These are phyloP conservation scores for Pyricularia sp. DNA, from an alignment of 2,329 filamentous ascomycete genomes.

Conservation along the genomic window DNA sequence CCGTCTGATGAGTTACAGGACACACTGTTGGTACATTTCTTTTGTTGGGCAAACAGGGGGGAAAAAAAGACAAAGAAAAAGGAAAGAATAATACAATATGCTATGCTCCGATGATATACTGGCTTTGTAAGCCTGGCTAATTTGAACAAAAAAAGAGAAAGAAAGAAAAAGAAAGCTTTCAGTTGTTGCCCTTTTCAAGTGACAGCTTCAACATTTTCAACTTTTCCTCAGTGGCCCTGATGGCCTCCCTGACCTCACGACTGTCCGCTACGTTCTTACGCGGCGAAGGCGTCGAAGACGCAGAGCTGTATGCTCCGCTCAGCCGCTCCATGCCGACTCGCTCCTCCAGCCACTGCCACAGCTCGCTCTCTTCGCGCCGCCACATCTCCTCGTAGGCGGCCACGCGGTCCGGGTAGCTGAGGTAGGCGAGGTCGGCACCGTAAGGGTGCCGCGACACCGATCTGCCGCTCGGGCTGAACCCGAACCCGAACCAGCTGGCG, in stretches of 20 bases:
- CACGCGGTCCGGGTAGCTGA: conserved; percentile 48
- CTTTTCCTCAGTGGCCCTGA: conserved; percentile 75
- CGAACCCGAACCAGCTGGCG: conserved; percentile 59
- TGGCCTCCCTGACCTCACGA: conserved; percentile 65
- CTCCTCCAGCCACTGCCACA: conserved; percentile 92
- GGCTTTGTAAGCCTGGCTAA: not conserved
- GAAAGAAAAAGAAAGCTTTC: not conserved
- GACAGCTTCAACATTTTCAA: conserved; percentile 64
- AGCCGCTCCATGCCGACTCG: conserved; percentile 59
- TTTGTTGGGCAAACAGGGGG: not conserved
- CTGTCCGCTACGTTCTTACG: conserved; percentile 42
- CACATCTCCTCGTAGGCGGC: conserved; percentile 90
- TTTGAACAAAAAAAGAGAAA: not conserved
- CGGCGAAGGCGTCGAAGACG: conserved; percentile 13
- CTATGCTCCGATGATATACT: not conserved
- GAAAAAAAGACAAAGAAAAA: not conserved
- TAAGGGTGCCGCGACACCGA: conserved; percentile 18
- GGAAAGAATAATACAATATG: not conserved
- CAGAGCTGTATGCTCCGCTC: conserved; percentile 19
- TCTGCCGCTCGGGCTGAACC: conserved; percentile 24
- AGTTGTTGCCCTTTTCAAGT: conserved; percentile 35
- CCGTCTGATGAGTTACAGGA: not conserved
- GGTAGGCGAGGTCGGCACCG: conserved; percentile 19
- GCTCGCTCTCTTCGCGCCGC: conserved; percentile 71
- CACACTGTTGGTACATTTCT: not conserved